phyloP scores from a whole-genome alignment of 2,329 filamentous ascomycete genomes.

The Chaetomium sp. region DNA sequence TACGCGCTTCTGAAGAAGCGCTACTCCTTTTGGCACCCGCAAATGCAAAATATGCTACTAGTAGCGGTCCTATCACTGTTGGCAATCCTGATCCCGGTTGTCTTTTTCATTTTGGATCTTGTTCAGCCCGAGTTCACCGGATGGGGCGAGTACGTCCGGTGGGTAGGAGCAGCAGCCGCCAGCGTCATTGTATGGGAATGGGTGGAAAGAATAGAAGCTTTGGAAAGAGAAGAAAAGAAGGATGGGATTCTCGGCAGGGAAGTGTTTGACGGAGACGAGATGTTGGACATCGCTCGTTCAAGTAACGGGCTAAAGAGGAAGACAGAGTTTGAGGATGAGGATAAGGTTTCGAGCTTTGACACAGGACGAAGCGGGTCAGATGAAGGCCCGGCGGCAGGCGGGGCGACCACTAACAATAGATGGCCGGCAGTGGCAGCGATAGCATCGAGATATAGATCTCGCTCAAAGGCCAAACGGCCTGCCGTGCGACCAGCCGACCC shows the following conservation, averaged over 20 bases:
- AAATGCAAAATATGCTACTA: slow-evolving; percentile 83
- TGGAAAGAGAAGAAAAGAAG: slow-evolving; percentile 90
- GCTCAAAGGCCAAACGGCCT: slow-evolving; percentile 21
- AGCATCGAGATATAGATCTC: slow-evolving; percentile 32
- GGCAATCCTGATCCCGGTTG: slow-evolving; percentile 79
- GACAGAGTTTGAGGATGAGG: slow-evolving; percentile 29
- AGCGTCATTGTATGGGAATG: slow-evolving; percentile 98
- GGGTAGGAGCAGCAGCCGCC: slow-evolving; percentile 90
- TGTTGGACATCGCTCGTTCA: slow-evolving; percentile 60
- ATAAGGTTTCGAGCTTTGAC: slow-evolving; percentile 20
- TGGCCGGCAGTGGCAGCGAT: slow-evolving; percentile 39
- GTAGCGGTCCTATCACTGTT: slow-evolving; percentile 72
- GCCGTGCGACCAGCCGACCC: slow-evolving; percentile 8
- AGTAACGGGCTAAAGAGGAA: slow-evolving; percentile 42
- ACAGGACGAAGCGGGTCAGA: slow-evolving; percentile 5
- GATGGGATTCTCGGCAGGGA: slow-evolving; percentile 87
- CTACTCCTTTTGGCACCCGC: slow-evolving; percentile 82
- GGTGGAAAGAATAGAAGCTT: slow-evolving; percentile 88
- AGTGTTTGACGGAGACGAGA: slow-evolving; percentile 90
- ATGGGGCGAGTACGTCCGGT: slow-evolving; percentile 92
- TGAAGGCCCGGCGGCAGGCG: slow-evolving; percentile 22
- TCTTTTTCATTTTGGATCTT: slow-evolving; percentile 91
- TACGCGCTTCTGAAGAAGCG: slow-evolving; percentile 87
- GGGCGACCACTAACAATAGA: slow-evolving; percentile 24
- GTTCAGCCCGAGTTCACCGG: slow-evolving; percentile 77